Base-by-base conservation (phyloP, 345 rosid genomes). In the Psidium guajava region DNA sequence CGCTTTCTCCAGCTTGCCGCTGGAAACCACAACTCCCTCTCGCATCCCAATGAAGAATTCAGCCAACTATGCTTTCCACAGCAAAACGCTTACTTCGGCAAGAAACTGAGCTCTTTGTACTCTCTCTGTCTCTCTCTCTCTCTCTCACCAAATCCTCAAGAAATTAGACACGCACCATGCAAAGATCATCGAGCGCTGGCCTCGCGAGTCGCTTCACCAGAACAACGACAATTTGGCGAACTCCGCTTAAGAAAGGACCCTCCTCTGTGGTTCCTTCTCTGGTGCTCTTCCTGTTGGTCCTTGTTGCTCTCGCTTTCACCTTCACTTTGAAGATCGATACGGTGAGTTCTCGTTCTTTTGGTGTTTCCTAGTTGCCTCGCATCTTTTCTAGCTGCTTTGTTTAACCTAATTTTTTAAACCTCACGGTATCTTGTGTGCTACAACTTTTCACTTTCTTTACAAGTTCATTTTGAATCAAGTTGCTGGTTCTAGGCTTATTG, bases 301-400 rank as follows among this genome's bases (percentile, higher is more conserved):
- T 90, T 44, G 50, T 59, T 22, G 55, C 84, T 20, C 87, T 85
- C 40, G 90, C 86, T 42, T 86, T 88, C 84, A 42, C 86, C 51
- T 87, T 84, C 84, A 85, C 87, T 85, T 83, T 61, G 6, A 83
- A 86, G 54, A 69, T 69, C 6, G 47, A 69, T 2, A 32, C 12
- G 13, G 77, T 69, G 5, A 69, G 40, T 69, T 28, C 75, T 64
- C 11, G 5, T 28, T 64, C 22, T 64, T 36, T 28, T 64, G 42
- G 42, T 61, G 74, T 61, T 28, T 64, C n/a, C 42, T 28, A 64
- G 75, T 28, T 28, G 11, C 22, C 75, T 13, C 36, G 0, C 13
- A 27, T 59, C 36, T 9, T 32, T 59, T 27, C 40, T 64, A 16
- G 44, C 75, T 64, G 28, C 42, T 61, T 61, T 15, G 28, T 61